phyloP scores from a whole-genome alignment of 202 grass and related monocot species.

The Carex arenaria region DNA sequence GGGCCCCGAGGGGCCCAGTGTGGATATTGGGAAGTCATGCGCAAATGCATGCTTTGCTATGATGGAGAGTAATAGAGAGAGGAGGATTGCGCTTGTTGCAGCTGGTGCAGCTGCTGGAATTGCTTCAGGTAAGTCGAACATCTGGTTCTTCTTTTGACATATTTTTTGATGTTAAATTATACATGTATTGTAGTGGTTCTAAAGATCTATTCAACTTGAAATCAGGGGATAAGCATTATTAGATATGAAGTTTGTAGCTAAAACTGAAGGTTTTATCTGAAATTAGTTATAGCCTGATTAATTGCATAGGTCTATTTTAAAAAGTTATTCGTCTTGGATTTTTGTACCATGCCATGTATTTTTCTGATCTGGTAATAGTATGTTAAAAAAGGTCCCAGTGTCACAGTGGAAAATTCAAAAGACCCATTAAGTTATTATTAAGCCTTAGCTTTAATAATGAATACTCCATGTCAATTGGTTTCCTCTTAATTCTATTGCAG shows the following conservation, averaged over 20 bases:
- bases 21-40: conserved; percentile 92
- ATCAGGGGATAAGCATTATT: not conserved
- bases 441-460: not conserved
- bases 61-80: conserved; percentile 91
- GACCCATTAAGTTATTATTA: not conserved
- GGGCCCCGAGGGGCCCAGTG: conserved; percentile 89
- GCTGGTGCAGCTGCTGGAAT: conserved; percentile 95
- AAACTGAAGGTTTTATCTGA: not conserved
- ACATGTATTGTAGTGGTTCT: conserved; percentile 1
- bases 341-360: not conserved
- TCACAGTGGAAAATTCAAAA: not conserved
- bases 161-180: not conserved
- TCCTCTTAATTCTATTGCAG: not conserved
- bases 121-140: conserved; percentile 57
- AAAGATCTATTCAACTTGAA: not conserved
- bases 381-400: not conserved
- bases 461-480: not conserved
- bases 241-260: not conserved
- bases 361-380: not conserved
- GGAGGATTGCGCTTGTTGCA: conserved; percentile 81
- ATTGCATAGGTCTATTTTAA: not conserved
- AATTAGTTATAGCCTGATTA: not conserved
- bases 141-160: not conserved
- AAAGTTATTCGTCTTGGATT: not conserved
- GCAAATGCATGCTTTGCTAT: conserved; percentile 89